phyloP scores from a whole-genome alignment of 2,329 filamentous ascomycete genomes.

The Phaeosphaeria sp. region DNA sequence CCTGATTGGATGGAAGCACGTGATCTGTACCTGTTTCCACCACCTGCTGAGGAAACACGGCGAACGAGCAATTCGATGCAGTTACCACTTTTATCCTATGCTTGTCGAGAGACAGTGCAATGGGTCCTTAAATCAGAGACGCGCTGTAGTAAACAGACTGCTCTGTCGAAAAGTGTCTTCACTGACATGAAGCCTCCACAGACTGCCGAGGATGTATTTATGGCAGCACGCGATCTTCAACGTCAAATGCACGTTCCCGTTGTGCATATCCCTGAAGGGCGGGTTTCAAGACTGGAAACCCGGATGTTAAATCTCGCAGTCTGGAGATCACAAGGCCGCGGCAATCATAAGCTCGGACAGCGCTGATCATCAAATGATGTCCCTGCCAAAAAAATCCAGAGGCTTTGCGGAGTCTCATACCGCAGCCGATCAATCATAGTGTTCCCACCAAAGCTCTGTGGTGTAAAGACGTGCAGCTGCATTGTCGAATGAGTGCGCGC shows the following conservation, averaged over 20 bases:
- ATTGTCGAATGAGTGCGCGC: conserved; percentile 20
- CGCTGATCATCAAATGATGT: too few species aligned
- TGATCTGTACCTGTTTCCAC: not conserved
- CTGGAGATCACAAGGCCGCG: not conserved
- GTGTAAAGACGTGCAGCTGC: not conserved
- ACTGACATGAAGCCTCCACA: too few species aligned
- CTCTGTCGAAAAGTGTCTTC: too few species aligned
- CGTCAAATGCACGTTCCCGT: not conserved
- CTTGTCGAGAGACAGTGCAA: too few species aligned
- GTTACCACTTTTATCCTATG: not conserved
- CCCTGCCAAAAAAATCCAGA: too few species aligned
- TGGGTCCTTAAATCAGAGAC: too few species aligned
- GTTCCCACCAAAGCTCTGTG: not conserved
- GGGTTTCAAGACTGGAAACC: not conserved
- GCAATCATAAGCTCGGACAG: not conserved
- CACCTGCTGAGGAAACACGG: not conserved
- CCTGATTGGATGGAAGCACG: not conserved
- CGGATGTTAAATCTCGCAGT: not conserved
- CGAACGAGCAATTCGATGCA: not conserved
- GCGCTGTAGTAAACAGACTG: too few species aligned
- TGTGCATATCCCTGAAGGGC: not conserved
- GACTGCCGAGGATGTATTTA: not conserved
- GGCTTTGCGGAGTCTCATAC: too few species aligned
- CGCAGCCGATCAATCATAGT: not conserved
- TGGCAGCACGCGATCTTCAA: not conserved